Base-by-base conservation (phyloP, 2,329 filamentous ascomycete genomes). In the Aureobasidium melanogenum region DNA sequence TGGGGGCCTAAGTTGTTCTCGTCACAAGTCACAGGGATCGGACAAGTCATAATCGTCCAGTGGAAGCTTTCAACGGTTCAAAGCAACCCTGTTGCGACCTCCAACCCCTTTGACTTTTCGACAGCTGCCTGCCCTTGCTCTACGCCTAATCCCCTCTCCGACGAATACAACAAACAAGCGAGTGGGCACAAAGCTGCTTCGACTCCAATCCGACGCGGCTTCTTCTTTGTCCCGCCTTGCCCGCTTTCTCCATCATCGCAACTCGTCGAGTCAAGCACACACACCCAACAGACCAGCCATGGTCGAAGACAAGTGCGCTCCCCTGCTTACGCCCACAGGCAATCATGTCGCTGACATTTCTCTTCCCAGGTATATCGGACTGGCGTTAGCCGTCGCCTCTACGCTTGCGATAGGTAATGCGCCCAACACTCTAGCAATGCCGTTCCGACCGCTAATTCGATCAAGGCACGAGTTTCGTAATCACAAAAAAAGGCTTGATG, bases 401-500 rank as follows among this genome's bases (percentile, higher is more conserved):
- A 89, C 87, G 68, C 77, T 90, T 71, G 87, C 87, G 66, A 91
- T 91, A 76, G 88, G 88, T 88, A 82, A 59, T 50, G 56, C 56
- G 56, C 56, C 24, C 69, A 81, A 74, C 68, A n/a, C 58, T 41
- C 46, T 24, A 56, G 38, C 30, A 47, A 38, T 26, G 15, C 14
- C 15, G 39, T 30, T 2, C 24, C n/a, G 2, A 3, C 34, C 5
- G 34, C 56, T 59, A n/a, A 59, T 41, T 24, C 6, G 14, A 39
- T 26, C 19, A 38, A 94, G 91, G 91, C 71, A 91, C 90, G 56
- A 96, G 92, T 82, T 99, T 99, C 75, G 93, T 99, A 68, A 97
- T 99, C 70, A 99, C 95, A 51, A 99, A 99, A 79, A 97, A 97
- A 84, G 93, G 93, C 66, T 82, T 99, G 68, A 91, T 92, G 74